These are phyloP conservation scores for Heliamphora pulchella DNA, from an alignment of 179 eudicot genomes.

Conservation along the genomic window DNA sequence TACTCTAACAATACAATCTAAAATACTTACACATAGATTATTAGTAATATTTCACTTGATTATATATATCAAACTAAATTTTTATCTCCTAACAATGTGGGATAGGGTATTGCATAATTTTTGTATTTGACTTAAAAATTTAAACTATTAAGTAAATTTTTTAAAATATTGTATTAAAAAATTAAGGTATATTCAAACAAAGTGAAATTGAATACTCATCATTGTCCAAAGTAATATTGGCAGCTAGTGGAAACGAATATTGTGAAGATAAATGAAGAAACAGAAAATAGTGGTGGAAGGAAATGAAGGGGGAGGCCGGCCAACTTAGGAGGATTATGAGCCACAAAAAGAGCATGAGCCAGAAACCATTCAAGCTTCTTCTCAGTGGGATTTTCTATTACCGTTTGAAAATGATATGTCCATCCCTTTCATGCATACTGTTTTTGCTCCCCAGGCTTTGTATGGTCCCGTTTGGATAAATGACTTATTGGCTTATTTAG, in stretches of 20 bases:
- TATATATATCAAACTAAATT: too few species aligned
- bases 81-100: too few species aligned
- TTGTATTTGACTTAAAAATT: too few species aligned
- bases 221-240: neutral
- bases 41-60: too few species aligned
- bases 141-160: too few species aligned
- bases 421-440: neutral
- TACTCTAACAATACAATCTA: too few species aligned
- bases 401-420: slow-evolving; percentile 4
- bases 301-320: neutral
- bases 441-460: neutral
- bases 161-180: too few species aligned
- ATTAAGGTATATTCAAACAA: too few species aligned
- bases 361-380: slow-evolving; percentile 2
- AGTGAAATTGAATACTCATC: neutral
- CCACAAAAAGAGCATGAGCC: slow-evolving; percentile 1
- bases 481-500: neutral
- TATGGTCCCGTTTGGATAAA: neutral
- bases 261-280: neutral
- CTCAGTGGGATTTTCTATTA: slow-evolving; percentile 8
- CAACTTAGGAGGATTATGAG: neutral
- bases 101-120: too few species aligned
- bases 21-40: too few species aligned
- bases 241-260: neutral
- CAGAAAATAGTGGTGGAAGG: slow-evolving; percentile 13